Conservation (phyloP, 2,329 filamentous ascomycete genomes). For the Lachnellula hyalina region DNA sequence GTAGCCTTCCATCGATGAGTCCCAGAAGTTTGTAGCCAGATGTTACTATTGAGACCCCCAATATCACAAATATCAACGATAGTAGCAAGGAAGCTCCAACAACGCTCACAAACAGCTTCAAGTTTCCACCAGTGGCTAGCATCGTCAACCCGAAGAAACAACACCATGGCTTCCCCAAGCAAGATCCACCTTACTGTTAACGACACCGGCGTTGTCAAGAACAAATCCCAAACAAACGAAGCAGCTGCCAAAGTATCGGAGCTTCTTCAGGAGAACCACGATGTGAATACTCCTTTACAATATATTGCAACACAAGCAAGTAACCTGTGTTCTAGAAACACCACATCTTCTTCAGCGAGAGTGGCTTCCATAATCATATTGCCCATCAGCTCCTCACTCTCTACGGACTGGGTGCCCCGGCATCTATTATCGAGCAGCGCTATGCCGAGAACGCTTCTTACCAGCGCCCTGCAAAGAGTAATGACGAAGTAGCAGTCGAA, state of each 20-base stretch:
- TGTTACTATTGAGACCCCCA: not conserved
- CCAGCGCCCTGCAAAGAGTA: conserved; percentile 48
- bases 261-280: conserved; percentile 71
- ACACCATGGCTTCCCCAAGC: conserved; percentile 28
- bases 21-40: not conserved
- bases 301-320: not conserved
- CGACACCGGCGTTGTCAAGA: conserved; percentile 45
- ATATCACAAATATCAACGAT: not conserved
- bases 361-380: conserved; percentile 80
- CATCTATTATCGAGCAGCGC: conserved; percentile 52
- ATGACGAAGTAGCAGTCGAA: conserved; percentile 33
- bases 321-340: conserved; percentile 45
- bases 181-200: conserved; percentile 43
- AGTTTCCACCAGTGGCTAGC: conserved; percentile 14
- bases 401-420: conserved; percentile 66
- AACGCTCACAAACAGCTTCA: conserved; percentile 5
- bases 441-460: conserved; percentile 63
- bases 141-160: conserved; percentile 5
- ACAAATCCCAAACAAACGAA: conserved; percentile 46
- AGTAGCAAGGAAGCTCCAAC: not conserved
- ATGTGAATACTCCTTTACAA: conserved; percentile 33
- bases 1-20: not conserved
- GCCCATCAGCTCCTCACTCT: conserved; percentile 71
- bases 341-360: conserved; percentile 75
- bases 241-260: conserved; percentile 59